These are phyloP conservation scores for Salvia splendens DNA, from an alignment of 257 asterid genomes.

Conservation along the genomic window DNA sequence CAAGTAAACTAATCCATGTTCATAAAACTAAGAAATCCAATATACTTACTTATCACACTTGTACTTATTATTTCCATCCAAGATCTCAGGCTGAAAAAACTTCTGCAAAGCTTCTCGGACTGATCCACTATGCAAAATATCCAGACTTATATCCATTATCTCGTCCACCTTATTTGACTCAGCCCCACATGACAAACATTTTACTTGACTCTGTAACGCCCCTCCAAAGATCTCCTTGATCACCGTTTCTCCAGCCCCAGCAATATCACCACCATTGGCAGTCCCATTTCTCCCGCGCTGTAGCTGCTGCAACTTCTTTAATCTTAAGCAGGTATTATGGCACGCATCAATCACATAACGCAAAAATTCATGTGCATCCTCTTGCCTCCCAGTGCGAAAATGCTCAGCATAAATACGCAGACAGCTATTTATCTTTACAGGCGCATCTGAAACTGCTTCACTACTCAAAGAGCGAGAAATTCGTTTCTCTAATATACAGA, in stretches of 20 bases:
- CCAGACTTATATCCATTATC: slow-evolving; percentile 97
- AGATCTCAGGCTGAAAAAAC: slow-evolving; percentile 87
- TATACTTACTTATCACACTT: slow-evolving; percentile 84
- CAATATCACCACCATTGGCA: slow-evolving; percentile 53
- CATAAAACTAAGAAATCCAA: neutral
- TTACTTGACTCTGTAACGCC: slow-evolving; percentile 88
- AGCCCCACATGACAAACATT: slow-evolving; percentile 92
- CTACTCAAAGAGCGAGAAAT: slow-evolving; percentile 72
- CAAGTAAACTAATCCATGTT: slow-evolving; percentile 14
- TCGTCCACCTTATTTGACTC: slow-evolving; percentile 98
- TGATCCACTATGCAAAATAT: slow-evolving; percentile 79
- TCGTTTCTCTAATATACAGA: slow-evolving; percentile 86
- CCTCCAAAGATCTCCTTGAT: slow-evolving; percentile 97
- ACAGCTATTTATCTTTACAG: slow-evolving; percentile 67
- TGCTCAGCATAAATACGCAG: slow-evolving; percentile 81
- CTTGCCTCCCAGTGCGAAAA: slow-evolving; percentile 86
- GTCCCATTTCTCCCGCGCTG: slow-evolving; percentile 55
- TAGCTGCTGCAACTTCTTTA: slow-evolving; percentile 76
- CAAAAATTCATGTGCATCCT: slow-evolving; percentile 98
- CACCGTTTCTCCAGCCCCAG: slow-evolving; percentile 62
- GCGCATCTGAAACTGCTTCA: slow-evolving; percentile 70
- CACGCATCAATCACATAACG: slow-evolving; percentile 97
- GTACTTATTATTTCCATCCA: slow-evolving; percentile 93
- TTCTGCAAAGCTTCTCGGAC: slow-evolving; percentile 80
- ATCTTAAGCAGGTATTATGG: slow-evolving; percentile 87